phyloP scores from a whole-genome alignment of 306 rosid species.

The Styphnolobium japonicum region DNA sequence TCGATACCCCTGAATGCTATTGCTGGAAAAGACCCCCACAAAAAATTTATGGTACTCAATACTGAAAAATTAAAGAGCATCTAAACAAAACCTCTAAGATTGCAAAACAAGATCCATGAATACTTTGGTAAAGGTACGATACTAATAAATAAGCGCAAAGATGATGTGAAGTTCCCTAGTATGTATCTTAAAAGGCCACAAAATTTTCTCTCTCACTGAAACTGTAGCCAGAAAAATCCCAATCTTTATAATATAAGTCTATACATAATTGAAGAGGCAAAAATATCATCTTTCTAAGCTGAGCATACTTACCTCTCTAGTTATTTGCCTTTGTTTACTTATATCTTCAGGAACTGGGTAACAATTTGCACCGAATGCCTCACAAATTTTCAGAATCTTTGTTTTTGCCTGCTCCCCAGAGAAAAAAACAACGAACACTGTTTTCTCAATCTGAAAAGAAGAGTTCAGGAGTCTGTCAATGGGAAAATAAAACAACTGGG shows the following conservation, averaged over 20 bases:
- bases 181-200: not conserved
- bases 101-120: not conserved
- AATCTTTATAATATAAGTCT: slow-evolving; percentile 8
- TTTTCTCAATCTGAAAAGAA: slow-evolving; percentile 84
- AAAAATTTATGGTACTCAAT: not conserved
- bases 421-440: slow-evolving; percentile 93
- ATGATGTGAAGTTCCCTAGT: not conserved
- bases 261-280: not conserved
- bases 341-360: slow-evolving; percentile 97
- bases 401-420: slow-evolving; percentile 95
- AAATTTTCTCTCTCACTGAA: not conserved
- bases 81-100: not conserved
- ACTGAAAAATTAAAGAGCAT: slow-evolving; percentile 1
- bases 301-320: slow-evolving; percentile 76
- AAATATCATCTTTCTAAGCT: slow-evolving; percentile 27
- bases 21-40: not conserved
- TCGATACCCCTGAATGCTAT: slow-evolving; percentile 17
- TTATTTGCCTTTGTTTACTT: slow-evolving; percentile 86
- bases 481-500: slow-evolving; percentile 24
- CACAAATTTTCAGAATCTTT: slow-evolving; percentile 93
- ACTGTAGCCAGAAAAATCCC: slow-evolving; percentile 10
- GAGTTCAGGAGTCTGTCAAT: slow-evolving; percentile 14
- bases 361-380: slow-evolving; percentile 96
- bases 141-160: not conserved
- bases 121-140: not conserved